Evolutionary conservation across 2,329 filamentous ascomycete species (phyloP), one percentile per base, ranked within the genome.

Genomic region (Ophiostoma triangulosporum): DNA sequence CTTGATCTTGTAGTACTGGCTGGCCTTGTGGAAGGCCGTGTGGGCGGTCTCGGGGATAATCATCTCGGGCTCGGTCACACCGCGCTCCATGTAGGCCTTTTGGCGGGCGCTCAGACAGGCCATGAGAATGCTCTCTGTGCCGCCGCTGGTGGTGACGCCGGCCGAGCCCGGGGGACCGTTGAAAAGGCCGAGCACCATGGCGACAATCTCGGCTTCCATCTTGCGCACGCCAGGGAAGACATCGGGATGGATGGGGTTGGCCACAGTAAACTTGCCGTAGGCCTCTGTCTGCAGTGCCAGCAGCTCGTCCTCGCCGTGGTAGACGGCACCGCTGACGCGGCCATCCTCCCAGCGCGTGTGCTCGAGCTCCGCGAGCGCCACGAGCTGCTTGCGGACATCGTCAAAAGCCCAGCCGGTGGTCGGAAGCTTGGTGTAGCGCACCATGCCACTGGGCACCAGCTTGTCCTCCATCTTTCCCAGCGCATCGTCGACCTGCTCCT

Each of bases 321-420:
- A 98, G 32, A 98, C 93, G 27, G 93, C 91, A 29, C 93, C 93
- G 40, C 87, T 94, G 53, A 98, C 93, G 59, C 81, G 84, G 8
- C 93, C 93, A 67, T 97, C 91, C 69, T 98, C 93, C 93, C 93
- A 98, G 59, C 86, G 80, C 2, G 90, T 95, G 69, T 97, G 93
- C 62, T 96, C 84, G 86, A 98, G 86, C 49, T 76, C 81, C 15
- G 84, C 82, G 60, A 98, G 74, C 60, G 81, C 79, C 56, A 83
- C 79, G 57, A 98, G 77, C 73, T 96, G 91, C 56, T 80, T 78
- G 61, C 82, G 80, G 40, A 98, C 78, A 58, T 83, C 80, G 17
- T 96, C 89, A 40, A 83, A 75, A 26, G 78, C 76, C 83, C 90
- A 87, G 65, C 90, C 91, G 64, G 91, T 81, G 65, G 84, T 84